These are phyloP conservation scores for Vachellia collinsii DNA, from an alignment of 306 rosid genomes.

Conservation along the genomic window DNA sequence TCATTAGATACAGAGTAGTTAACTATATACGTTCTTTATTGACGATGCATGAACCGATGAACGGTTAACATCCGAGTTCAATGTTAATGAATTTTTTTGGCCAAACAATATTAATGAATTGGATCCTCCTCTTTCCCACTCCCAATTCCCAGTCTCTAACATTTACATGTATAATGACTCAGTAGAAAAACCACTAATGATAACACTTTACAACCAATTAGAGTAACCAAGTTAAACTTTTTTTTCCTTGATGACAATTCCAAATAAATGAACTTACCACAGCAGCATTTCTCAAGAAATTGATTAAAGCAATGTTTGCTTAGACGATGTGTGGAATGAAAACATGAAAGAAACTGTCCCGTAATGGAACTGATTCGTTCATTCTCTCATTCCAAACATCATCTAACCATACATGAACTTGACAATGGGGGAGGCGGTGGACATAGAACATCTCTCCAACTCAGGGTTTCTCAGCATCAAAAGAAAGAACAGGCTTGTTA, in stretches of 20 bases:
- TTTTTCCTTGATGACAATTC: not conserved
- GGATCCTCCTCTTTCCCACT: not conserved
- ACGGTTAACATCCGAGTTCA: not conserved
- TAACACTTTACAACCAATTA: not conserved
- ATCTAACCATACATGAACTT: constrained; percentile 33
- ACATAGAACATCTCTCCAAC: not conserved
- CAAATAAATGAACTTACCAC: not conserved
- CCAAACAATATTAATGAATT: not conserved
- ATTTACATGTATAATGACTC: not conserved
- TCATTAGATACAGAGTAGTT: not conserved
- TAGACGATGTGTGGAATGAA: constrained; percentile 43
- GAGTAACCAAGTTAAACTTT: not conserved
- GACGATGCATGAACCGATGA: not conserved
- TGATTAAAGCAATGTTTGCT: constrained; percentile 26
- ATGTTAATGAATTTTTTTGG: not conserved
- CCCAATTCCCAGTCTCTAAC: not conserved
- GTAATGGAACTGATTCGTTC: not conserved
- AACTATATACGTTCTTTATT: not conserved
- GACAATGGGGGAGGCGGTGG: not conserved
- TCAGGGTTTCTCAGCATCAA: not conserved
- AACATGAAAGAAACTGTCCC: not conserved
- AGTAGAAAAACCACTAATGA: not conserved
- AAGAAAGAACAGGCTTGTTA: not conserved
- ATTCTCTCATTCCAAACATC: constrained; percentile 39
- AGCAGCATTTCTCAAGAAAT: not conserved